Conservation (phyloP, 768 basidiomycete genomes). For the Pisolithus orientalis region DNA sequence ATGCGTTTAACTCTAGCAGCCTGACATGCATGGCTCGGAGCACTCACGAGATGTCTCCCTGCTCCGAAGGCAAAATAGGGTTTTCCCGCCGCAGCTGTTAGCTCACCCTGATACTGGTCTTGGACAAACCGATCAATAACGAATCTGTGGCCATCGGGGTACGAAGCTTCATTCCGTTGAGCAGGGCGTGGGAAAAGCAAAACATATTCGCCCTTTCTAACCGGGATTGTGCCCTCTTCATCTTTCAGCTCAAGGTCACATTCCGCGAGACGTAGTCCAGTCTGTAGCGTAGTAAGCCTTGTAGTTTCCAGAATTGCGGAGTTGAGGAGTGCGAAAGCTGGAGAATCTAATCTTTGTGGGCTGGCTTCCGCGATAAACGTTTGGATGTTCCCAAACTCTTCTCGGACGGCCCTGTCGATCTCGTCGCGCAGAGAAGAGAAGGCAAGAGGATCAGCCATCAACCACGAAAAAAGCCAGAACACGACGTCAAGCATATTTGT, state of each 20-base stretch:
- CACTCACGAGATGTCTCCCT: slow-evolving; percentile 14
- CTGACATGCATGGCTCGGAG: not conserved
- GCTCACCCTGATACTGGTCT: slow-evolving; percentile 7
- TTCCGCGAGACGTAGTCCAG: slow-evolving; percentile 11
- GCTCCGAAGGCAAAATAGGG: slow-evolving; percentile 14
- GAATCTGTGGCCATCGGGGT: slow-evolving; percentile 11
- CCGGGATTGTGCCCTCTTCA: slow-evolving; percentile 5
- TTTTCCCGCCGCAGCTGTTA: slow-evolving; percentile 8
- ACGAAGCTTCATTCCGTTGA: slow-evolving; percentile 13
- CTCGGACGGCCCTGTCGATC: slow-evolving; percentile 29
- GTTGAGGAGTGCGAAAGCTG: slow-evolving; percentile 14
- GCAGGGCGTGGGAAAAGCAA: slow-evolving; percentile 15
- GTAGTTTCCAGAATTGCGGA: slow-evolving; percentile 25
- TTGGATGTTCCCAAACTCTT: slow-evolving; percentile 7
- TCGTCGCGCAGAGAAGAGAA: slow-evolving; percentile 42
- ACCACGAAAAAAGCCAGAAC: slow-evolving; percentile 16
- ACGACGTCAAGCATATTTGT: slow-evolving; percentile 17
- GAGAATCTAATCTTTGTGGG: slow-evolving; percentile 12
- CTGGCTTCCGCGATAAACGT: slow-evolving; percentile 5
- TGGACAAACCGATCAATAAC: slow-evolving; percentile 17
- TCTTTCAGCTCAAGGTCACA: slow-evolving; percentile 13
- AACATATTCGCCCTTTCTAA: slow-evolving; percentile 17
- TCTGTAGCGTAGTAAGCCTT: slow-evolving; percentile 13
- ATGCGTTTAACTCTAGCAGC: not conserved
- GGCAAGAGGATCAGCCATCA: slow-evolving; percentile 37